Evolutionary conservation across 257 asterid genomes (phyloP), one percentile per base, ranked within the genome.

Genomic region (Rhazya stricta): DNA sequence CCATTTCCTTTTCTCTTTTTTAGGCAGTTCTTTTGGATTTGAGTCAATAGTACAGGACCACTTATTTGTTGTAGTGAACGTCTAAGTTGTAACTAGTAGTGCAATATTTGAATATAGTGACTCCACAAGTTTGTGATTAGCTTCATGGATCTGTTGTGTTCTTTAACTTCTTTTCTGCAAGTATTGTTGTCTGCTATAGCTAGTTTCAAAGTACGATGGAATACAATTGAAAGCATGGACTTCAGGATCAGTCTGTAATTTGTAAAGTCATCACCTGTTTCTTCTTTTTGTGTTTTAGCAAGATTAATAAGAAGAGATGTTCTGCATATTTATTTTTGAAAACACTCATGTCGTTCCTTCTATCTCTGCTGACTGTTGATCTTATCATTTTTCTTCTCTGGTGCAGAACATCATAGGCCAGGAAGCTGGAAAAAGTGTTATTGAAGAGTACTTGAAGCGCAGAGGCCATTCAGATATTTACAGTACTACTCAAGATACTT

Each of bases 321-420:
- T 36, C 9, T 18, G 29, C 46, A 9, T 19, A 34, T 63, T 1
- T 34, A 63, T 63, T 63, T n/a, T 39, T 4, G 1, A 30, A 69
- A 76, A 23, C 68, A 32, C 57, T 60, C 69, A 36, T 72, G 39
- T 21, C 9, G 6, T 18, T 56, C 1, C 13, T 73, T 50, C 3
- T 41, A 19, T 53, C 45, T 66, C 79, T 53, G 74, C 72, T 74
- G 54, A 39, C 23, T 72, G 60, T 25, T 70, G 53, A 39, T 56
- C 30, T 46, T 78, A 69, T 67, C 19, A 39, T 25, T 30, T 61
- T 75, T 50, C 65, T 27, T 66, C 37, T 54, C 53, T 46, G 56
- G 72, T 81, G 69, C 84, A 94, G 99, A 90, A 94, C 77, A 92
- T 94, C 68, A 77, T 94, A 75, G 98, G 99, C 60, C 94, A 88